Evolutionary conservation across 371 early-diverging fungal genomes (phyloP), one percentile per base, ranked within the genome.

Genomic region (Mortierella polycephala): DNA sequence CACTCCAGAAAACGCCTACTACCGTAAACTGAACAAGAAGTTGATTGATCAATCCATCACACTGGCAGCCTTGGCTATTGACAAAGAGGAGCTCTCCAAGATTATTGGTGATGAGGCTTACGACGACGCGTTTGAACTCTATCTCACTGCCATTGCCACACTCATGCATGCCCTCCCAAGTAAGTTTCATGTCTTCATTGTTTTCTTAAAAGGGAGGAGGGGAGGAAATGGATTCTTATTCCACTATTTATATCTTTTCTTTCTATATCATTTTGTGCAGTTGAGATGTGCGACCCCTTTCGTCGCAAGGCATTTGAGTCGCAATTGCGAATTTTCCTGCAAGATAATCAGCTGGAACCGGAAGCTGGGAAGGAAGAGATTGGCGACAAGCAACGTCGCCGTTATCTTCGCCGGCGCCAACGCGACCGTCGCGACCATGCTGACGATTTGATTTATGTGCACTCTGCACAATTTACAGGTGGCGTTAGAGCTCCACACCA

Each of bases 121-220:
- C 23, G 75, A 88, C 57, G 85, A 83, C 52, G 86, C 86, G 2
- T 75, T 86, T 51, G 88, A 86, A 60, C 80, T 87, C 14, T 87
- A 87, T 46, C 67, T 87, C 53, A 83, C 85, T 53, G 84, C 83
- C 2, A 69, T 87, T 53, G 82, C 83, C 13, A 86, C 82, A 13
- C 57, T 86, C 59, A 75, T 87, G 62, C 79, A 83, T 60, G 85
- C 88, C n/a, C 68, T 87, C n/a, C 85, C 88, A 52, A 66, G 87
- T 86, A 86, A 74, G 82, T 50, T 30, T 1, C 7, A 1, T 2
- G 57, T 16, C 57, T 41, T 47, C 12, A 8, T 39, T 30, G 42
- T 10, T 50, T 18, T 40, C 16, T 39, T 40, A 37, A 8, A 10
- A n/a, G 23, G 40, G 21, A 45, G 37, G 16, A 42, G 30, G 30